Evolutionary conservation across 1,284 basidiomycete genomes (phyloP).

Genomic region (Trametes polyzona): DNA sequence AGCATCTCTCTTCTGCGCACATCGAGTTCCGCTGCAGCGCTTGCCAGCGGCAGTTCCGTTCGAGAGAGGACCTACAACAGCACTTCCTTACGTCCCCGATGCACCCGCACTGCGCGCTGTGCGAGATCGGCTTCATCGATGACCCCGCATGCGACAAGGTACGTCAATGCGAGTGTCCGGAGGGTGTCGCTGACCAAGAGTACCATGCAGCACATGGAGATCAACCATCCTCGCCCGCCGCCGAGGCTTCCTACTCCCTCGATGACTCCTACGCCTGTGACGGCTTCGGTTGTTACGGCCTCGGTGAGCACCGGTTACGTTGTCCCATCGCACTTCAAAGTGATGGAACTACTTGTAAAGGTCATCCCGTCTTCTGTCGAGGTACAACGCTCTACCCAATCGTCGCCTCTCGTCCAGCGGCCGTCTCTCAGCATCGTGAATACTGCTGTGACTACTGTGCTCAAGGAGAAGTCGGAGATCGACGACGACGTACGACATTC

Average conservation of each 20-base stretch:
- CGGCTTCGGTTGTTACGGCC: not conserved
- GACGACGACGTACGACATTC: constrained; percentile 17
- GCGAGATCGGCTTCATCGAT: constrained; percentile 24
- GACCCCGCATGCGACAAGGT: constrained; percentile 22
- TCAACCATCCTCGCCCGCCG: constrained; percentile 19
- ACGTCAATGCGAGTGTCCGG: not conserved
- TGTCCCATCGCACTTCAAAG: no score
- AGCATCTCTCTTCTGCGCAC: constrained; percentile 25
- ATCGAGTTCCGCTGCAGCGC: constrained; percentile 11
- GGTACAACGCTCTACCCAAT: constrained; percentile 8
- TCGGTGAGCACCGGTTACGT: not conserved
- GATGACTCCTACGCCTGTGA: not conserved
- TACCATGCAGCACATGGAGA: constrained; percentile 17
- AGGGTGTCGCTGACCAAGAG: not conserved
- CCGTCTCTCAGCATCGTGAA: constrained; percentile 3
- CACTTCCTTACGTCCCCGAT: constrained; percentile 21
- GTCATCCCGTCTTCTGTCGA: constrained; percentile 7
- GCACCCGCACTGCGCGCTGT: constrained; percentile 25
- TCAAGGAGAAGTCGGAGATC: constrained; percentile 10
- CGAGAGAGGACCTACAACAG: constrained; percentile 13
- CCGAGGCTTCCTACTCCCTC: not conserved
- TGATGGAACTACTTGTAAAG: no score
- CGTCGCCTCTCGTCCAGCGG: constrained; percentile 11
- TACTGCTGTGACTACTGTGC: not conserved
- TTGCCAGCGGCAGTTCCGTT: constrained; percentile 19